phyloP scores from a whole-genome alignment of 2,329 filamentous ascomycete genomes.

The Alternaria ethzedia region DNA sequence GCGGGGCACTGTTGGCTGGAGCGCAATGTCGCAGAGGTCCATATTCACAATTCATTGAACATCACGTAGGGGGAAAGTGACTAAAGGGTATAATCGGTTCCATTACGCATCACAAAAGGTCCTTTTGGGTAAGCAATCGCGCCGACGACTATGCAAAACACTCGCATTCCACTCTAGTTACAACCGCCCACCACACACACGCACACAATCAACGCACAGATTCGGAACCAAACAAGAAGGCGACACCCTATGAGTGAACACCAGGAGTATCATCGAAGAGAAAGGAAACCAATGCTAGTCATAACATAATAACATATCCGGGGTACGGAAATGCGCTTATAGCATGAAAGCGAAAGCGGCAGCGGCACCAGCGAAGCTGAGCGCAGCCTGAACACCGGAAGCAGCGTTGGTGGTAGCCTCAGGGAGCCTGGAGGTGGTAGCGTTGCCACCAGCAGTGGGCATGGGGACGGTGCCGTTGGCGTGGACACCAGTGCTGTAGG shows the following conservation, averaged over 20 bases:
- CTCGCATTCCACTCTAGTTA: conserved; percentile 2
- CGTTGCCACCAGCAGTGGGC: conserved; percentile 39
- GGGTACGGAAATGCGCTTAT: conserved; percentile 25
- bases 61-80: background rate
- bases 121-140: background rate
- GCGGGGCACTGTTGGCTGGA: background rate
- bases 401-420: conserved; percentile 43
- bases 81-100: background rate
- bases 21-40: background rate
- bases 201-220: background rate
- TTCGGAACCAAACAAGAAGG: background rate
- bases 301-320: conserved; percentile 25
- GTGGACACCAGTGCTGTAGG: conserved; percentile 2
- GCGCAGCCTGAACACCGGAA: conserved; percentile 38
- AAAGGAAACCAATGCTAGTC: conserved; percentile 1
- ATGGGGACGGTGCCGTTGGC: conserved; percentile 37
- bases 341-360: conserved; percentile 52
- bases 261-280: conserved; percentile 1
- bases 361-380: conserved; percentile 50
- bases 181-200: background rate
- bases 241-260: conserved; percentile 1
- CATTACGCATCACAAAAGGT: conserved; percentile 1
- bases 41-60: background rate
- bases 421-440: conserved; percentile 32
- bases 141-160: conserved; percentile 2